A percentile compares a stretch with the other conserved stretches of the same genome.
Conservation (phyloP, 768 basidiomycete genomes). For the Boletus coccyginus region DNA sequence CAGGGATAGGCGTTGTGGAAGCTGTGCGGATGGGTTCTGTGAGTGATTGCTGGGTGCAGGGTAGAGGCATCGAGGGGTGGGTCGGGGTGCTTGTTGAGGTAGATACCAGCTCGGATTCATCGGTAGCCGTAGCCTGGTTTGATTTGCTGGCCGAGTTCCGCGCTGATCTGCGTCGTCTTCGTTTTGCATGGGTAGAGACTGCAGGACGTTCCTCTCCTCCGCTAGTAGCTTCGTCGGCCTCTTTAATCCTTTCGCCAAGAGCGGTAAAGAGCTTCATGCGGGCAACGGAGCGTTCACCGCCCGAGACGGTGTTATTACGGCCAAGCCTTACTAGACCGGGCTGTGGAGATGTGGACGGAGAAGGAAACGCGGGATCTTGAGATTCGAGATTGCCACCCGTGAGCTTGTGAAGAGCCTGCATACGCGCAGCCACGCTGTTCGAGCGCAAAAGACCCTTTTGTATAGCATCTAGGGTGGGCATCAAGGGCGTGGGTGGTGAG, state of each 20-base stretch:
- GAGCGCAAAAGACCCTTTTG: conserved; percentile 82
- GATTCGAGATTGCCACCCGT: conserved; percentile 66
- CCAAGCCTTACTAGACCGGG: conserved; percentile 46
- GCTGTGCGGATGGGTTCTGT: conserved; percentile 27
- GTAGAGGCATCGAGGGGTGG: conserved; percentile 51
- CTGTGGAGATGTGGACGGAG: conserved; percentile 47
- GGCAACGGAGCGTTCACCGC: conserved; percentile 74
- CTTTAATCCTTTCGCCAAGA: conserved; percentile 55
- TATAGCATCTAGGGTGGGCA: conserved; percentile 77
- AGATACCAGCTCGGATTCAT: conserved; percentile 43
- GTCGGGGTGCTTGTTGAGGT: conserved; percentile 60
- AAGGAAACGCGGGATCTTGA: conserved; percentile 53
- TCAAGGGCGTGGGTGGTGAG: conserved; percentile 56
- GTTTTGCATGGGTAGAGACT: conserved; percentile 46
- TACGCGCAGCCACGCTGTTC: conserved; percentile 82
- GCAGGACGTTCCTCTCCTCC: conserved; percentile 53
- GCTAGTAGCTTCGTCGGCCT: conserved; percentile 62
- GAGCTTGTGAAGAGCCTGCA: conserved; percentile 80
- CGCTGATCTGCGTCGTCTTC: conserved; percentile 54
- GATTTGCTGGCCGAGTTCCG: conserved; percentile 39
- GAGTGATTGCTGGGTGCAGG: conserved; percentile 33
- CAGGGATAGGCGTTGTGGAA: conserved; percentile 28
- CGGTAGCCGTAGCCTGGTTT: conserved; percentile 38
- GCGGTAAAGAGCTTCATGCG: conserved; percentile 65
- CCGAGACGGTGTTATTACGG: conserved; percentile 81